A percentile compares a stretch with the other conserved stretches of the same genome.
phyloP scores from a whole-genome alignment of 1,139 yeast species.

The Saccharomyces pastorianus region DNA sequence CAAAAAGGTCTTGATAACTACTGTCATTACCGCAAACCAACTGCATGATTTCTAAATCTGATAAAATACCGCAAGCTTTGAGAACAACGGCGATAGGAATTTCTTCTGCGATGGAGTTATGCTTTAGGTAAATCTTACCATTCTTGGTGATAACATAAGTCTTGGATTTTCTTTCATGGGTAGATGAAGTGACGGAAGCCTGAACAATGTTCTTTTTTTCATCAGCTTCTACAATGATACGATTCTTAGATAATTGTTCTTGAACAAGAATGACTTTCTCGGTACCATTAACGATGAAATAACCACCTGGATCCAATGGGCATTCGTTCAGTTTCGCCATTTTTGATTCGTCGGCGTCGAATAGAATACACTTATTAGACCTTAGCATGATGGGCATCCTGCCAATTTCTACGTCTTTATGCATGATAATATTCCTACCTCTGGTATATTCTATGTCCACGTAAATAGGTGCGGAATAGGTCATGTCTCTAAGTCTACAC shows the following conservation, averaged over 20 bases:
- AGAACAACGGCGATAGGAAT: slow-evolving; percentile 87
- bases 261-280: slow-evolving; percentile 95
- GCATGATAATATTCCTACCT: slow-evolving; percentile 84
- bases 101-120: slow-evolving; percentile 91
- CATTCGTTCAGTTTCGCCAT: slow-evolving; percentile 93
- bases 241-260: slow-evolving; percentile 91
- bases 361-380: slow-evolving; percentile 80
- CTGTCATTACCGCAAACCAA: slow-evolving; percentile 87
- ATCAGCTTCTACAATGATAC: slow-evolving; percentile 96
- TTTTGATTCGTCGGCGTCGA: slow-evolving; percentile 64
- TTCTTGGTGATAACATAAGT: slow-evolving; percentile 92
- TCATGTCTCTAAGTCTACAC: slow-evolving; percentile 88
- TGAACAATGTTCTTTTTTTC: slow-evolving; percentile 90
- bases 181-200: slow-evolving; percentile 94
- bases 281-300: slow-evolving; percentile 94
- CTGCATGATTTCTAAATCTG: slow-evolving; percentile 90
- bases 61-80: slow-evolving; percentile 91
- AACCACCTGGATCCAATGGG: slow-evolving; percentile 98
- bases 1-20: slow-evolving; percentile 82
- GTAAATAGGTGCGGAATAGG: slow-evolving; percentile 91
- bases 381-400: slow-evolving; percentile 97
- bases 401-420: slow-evolving; percentile 87
- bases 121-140: slow-evolving; percentile 82
- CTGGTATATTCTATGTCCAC: slow-evolving; percentile 96
- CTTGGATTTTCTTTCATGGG: slow-evolving; percentile 95